Base-by-base conservation (phyloP, 768 basidiomycete genomes). In the Heimioporus sp. region DNA sequence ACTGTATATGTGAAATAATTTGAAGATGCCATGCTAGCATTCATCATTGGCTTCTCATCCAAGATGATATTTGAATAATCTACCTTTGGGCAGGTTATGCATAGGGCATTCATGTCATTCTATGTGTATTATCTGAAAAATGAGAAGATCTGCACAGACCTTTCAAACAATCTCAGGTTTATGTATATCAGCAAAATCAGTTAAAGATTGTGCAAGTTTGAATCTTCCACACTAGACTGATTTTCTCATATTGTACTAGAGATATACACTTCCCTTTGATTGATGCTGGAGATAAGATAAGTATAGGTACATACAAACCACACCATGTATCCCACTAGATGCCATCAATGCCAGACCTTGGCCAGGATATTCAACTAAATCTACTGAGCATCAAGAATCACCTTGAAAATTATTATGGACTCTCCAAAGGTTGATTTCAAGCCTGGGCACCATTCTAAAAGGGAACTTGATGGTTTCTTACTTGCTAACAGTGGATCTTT, bases 1-100 rank as follows among this genome's bases (percentile, higher is more conserved):
- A 73, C 79, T 3, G 64, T n/a, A n/a, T n/a, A n/a, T 76, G 3
- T 77, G 77, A 74, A 37, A 67, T 5, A 50, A 65, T 17, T 64
- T 73, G 2, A 46, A 55, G 30, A 63, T 69, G 10, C 48, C 80
- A 67, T 82, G 80, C 80, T 65, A 81, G 30, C 69, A 81, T 20
- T 77, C 78, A 6, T 64, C 77, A 1, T 63, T 82, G 80, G 80
- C 72, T 80, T 4, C 58, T 78, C 12, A 60, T 79, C 31, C 75
- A 79, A 9, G 75, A 81, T 4, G 68, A 67, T 72, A 0, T 59
- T 72, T 20, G 54, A 46, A 20, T 57, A 52, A 35, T 57, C 58
- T 42, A 39, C 19, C 30, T 16, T 48, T 9, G 60, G 56, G 7
- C 42, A 24, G 8, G 37, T 20, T 8, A 38, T 57, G 6, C 75